Evolutionary conservation across 2,329 filamentous ascomycete species (phyloP).

Genomic region (Monosporascus sp.): DNA sequence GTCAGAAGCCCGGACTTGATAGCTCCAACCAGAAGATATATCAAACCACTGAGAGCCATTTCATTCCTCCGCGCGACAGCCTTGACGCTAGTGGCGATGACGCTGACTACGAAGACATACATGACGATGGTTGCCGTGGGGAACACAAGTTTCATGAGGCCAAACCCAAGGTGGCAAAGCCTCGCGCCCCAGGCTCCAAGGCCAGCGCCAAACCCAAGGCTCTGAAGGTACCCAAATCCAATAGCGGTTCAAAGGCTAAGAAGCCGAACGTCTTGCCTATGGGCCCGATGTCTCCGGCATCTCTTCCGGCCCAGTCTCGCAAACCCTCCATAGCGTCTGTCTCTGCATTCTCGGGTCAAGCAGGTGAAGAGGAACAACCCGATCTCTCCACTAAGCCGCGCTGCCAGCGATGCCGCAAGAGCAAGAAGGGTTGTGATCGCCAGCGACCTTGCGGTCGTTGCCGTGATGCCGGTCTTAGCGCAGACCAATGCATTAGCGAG

Average conservation of each 20-base stretch:
- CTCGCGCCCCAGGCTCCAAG: slow-evolving; percentile 33
- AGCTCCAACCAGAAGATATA: slow-evolving; percentile 42
- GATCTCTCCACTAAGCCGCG: slow-evolving; percentile 93
- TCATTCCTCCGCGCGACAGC: slow-evolving; percentile 36
- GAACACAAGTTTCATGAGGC: slow-evolving; percentile 36
- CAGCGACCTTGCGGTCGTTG: slow-evolving; percentile 93
- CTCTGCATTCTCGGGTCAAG: slow-evolving; percentile 40
- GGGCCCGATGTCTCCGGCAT: slow-evolving; percentile 57
- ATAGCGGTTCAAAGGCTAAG: slow-evolving; percentile 47
- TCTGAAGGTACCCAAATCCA: slow-evolving; percentile 33
- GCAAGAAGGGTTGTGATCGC: slow-evolving; percentile 97
- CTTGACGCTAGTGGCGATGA: slow-evolving; percentile 54
- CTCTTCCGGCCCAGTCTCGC: slow-evolving; percentile 62
- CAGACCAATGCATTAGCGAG: slow-evolving; percentile 93
- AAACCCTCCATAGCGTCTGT: slow-evolving; percentile 69
- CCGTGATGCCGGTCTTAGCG: slow-evolving; percentile 89
- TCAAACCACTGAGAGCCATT: slow-evolving; percentile 48
- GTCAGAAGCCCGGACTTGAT: slow-evolving; percentile 48
- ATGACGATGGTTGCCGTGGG: slow-evolving; percentile 32
- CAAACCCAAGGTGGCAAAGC: slow-evolving; percentile 38
- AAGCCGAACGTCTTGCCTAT: slow-evolving; percentile 36
- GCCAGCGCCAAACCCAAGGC: slow-evolving; percentile 37
- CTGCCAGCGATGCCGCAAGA: slow-evolving; percentile 97
- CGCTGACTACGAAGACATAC: slow-evolving; percentile 44
- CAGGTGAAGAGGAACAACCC: slow-evolving; percentile 83